Evolutionary conservation across 345 rosid genomes (phyloP).

Genomic region (Acer campestre): DNA sequence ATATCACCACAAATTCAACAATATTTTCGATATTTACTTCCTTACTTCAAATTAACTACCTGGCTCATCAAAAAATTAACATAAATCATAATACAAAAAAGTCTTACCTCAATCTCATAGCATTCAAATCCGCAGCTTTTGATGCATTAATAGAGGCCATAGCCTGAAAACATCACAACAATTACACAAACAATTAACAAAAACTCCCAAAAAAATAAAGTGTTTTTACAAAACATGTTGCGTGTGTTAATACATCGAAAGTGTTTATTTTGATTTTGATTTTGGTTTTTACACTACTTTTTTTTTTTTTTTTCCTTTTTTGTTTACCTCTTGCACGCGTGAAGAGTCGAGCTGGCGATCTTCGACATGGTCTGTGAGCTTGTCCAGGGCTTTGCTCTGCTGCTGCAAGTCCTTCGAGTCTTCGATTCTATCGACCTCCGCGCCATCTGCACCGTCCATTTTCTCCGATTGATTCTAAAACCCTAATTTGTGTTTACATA

Average conservation of each 20-base stretch:
- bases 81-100: not conserved
- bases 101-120: conserved; percentile 77
- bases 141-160: conserved; percentile 97
- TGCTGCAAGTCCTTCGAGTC: conserved; percentile 96
- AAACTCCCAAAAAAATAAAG: not conserved
- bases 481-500: conserved; percentile 22
- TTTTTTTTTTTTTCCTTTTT: not conserved
- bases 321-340: conserved; percentile 80
- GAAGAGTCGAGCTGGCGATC: conserved; percentile 98
- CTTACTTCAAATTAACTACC: not conserved
- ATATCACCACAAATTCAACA: not conserved
- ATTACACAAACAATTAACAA: not conserved
- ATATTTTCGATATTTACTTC: not conserved
- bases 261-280: not conserved
- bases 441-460: conserved; percentile 82
- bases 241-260: not conserved
- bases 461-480: conserved; percentile 5
- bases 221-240: not conserved
- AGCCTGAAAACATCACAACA: conserved; percentile 51
- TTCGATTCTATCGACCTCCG: conserved; percentile 52
- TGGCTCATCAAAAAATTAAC: not conserved
- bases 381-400: conserved; percentile 96
- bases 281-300: not conserved
- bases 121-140: conserved; percentile 79
- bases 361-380: conserved; percentile 97